Conservation (phyloP, 2,329 filamentous ascomycete genomes). For the Colletotrichum costaricense region DNA sequence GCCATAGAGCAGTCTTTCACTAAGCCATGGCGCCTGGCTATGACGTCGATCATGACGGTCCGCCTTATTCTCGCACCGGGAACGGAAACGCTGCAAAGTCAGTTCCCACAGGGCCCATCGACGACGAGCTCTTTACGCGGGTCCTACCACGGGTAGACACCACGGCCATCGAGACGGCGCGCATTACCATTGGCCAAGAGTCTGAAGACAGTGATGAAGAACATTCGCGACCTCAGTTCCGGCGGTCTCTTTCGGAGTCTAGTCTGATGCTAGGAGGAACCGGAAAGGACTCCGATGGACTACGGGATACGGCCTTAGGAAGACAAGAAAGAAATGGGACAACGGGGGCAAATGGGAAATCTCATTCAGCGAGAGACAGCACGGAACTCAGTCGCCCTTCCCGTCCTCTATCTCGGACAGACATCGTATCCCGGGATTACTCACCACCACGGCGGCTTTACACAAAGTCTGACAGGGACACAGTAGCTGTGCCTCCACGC, state of each 20-base stretch:
- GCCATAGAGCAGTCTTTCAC: neutral
- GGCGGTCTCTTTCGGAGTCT: constrained; percentile 15
- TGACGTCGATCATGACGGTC: constrained; percentile 22
- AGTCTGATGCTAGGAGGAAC: neutral
- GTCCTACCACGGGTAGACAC: constrained; percentile 23
- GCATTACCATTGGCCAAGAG: neutral
- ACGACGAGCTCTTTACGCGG: constrained; percentile 23
- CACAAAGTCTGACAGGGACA: neutral
- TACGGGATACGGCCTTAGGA: neutral
- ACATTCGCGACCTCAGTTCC: neutral
- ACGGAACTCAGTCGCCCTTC: neutral
- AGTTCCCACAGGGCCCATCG: constrained; percentile 18
- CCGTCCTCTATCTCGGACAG: constrained; percentile 19
- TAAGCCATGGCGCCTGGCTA: constrained; percentile 22
- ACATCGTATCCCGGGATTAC: neutral
- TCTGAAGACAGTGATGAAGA: constrained; percentile 11
- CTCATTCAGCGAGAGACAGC: neutral
- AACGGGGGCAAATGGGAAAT: neutral
- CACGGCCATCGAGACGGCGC: constrained; percentile 13
- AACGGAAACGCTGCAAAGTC: constrained; percentile 15
- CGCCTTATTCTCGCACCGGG: neutral
- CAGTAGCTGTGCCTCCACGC: neutral
- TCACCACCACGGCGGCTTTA: neutral
- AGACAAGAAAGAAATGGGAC: neutral
- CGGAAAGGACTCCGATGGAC: neutral